Evolutionary conservation across 176 grass and related monocot genomes (phyloP).

Genomic region (Zizania latifolia): DNA sequence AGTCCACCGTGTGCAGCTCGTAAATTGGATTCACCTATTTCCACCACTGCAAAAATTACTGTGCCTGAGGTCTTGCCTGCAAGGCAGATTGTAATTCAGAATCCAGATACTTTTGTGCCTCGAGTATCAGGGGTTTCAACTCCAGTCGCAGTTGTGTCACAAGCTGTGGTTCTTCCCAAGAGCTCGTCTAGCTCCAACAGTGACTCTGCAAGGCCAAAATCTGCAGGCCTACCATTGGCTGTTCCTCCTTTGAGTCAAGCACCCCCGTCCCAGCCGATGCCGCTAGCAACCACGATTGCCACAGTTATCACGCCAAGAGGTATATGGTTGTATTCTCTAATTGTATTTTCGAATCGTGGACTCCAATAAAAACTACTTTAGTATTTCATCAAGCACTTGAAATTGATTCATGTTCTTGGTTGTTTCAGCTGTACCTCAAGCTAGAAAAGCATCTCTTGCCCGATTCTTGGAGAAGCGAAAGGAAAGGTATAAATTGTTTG

Average conservation of each 20-base stretch:
- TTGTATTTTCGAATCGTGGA: background rate
- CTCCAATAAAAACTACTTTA: background rate
- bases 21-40: constrained; percentile 14
- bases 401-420: constrained; percentile 5
- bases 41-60: constrained; percentile 21
- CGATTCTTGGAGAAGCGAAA: constrained; percentile 87
- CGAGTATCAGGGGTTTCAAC: constrained; percentile 32
- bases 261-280: constrained; percentile 20
- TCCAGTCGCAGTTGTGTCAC: constrained; percentile 22
- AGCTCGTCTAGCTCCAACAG: constrained; percentile 44
- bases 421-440: constrained; percentile 80
- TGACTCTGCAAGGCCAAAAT: constrained; percentile 27
- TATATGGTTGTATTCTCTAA: constrained; percentile 25
- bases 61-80: constrained; percentile 33
- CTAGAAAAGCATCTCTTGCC: constrained; percentile 78
- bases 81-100: constrained; percentile 29
- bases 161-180: constrained; percentile 18
- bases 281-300: constrained; percentile 23
- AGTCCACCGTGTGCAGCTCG: constrained; percentile 2
- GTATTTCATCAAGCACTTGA: background rate
- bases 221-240: background rate
- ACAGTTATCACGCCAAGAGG: constrained; percentile 50
- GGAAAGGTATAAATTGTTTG: constrained; percentile 46
- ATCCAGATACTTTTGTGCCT: constrained; percentile 21
- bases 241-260: constrained; percentile 29